phyloP scores from a whole-genome alignment of 2,329 filamentous ascomycete species.

The Aspergillus sojae region DNA sequence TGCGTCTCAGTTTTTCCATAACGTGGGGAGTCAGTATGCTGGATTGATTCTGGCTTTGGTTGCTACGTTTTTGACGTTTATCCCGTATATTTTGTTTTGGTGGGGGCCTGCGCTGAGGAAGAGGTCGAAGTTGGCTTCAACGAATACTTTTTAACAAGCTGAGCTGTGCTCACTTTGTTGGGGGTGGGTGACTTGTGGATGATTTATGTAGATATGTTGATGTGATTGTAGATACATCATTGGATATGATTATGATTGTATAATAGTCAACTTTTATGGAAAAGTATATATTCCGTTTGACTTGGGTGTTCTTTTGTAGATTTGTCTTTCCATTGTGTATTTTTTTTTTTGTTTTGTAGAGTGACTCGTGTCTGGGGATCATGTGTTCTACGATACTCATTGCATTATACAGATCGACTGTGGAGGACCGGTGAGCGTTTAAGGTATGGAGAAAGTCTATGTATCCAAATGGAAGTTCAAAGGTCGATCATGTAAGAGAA shows the following conservation, averaged over 20 bases:
- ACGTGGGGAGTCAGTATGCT: constrained; percentile 56
- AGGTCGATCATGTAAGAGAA: neutral
- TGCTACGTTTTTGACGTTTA: constrained; percentile 40
- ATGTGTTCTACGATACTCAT: neutral
- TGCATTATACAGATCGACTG: neutral
- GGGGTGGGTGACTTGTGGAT: neutral
- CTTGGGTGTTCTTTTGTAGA: neutral
- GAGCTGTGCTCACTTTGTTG: neutral
- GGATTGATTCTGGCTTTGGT: constrained; percentile 53
- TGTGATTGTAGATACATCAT: neutral
- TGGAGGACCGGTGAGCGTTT: neutral
- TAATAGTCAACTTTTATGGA: neutral
- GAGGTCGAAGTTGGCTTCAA: constrained; percentile 32
- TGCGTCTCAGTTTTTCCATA: constrained; percentile 56
- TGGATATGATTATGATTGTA: neutral
- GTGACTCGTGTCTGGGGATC: too few species aligned
- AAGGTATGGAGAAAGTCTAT: neutral
- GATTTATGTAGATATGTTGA: constrained; percentile 1
- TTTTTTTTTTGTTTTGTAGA: neutral
- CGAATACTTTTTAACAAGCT: neutral
- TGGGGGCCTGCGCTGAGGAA: constrained; percentile 33
- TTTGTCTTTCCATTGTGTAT: neutral
- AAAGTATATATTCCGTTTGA: neutral
- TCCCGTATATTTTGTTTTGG: constrained; percentile 34
- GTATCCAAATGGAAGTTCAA: neutral